phyloP scores from a whole-genome alignment of 495 filamentous ascomycete genomes.

The Aspergillus mulundensis region DNA sequence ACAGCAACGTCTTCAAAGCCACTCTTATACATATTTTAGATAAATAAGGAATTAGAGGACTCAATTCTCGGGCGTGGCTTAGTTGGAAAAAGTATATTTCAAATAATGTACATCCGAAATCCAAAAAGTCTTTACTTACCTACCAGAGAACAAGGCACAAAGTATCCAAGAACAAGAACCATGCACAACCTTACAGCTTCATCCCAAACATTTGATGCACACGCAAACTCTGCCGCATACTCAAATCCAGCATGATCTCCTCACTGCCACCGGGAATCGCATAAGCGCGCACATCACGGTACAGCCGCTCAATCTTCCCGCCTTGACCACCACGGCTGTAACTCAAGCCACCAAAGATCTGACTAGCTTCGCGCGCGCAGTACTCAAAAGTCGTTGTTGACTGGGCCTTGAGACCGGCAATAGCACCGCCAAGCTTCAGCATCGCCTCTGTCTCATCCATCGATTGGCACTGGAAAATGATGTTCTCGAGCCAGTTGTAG shows the following conservation, averaged over 20 bases:
- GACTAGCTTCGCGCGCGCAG: constrained; percentile 91
- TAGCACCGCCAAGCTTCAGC: constrained; percentile 91
- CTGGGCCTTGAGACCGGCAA: constrained; percentile 92
- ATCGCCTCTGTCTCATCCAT: constrained; percentile 96
- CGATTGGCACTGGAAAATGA: constrained; percentile 85
- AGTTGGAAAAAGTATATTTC: background rate
- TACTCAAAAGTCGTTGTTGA: constrained; percentile 91
- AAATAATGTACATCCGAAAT: constrained; percentile 6
- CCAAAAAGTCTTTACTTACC: constrained; percentile 7
- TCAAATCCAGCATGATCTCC: constrained; percentile 98
- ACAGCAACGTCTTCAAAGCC: background rate
- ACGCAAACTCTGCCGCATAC: constrained; percentile 85
- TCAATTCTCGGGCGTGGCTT: too few relatives aligned
- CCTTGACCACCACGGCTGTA: constrained; percentile 94
- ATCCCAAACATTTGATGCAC: constrained; percentile 91
- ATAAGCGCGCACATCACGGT: constrained; percentile 95
- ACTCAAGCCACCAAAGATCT: constrained; percentile 94
- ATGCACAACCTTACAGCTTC: constrained; percentile 65
- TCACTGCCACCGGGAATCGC: constrained; percentile 95
- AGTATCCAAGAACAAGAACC: constrained; percentile 1
- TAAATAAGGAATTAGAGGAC: too few relatives aligned
- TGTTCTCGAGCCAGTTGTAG: constrained; percentile 95
- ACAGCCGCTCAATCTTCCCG: constrained; percentile 91
- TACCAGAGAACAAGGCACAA: constrained; percentile 3
- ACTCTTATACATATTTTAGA: too few relatives aligned